Conservation (phyloP, 2,329 filamentous ascomycete species). For the Nemania sp. region DNA sequence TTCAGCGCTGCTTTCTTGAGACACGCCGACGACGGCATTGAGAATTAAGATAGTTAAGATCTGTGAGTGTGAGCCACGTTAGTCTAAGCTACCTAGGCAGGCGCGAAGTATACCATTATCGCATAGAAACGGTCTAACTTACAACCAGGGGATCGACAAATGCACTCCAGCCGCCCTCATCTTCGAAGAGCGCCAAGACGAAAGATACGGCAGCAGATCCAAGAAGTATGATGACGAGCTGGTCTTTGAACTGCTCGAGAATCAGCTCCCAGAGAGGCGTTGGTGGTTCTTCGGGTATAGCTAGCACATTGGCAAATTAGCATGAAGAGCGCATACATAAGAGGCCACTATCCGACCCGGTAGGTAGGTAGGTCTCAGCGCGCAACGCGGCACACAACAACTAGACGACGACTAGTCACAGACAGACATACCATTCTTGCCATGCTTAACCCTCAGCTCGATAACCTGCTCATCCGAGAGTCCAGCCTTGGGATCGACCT, state of each 20-base stretch:
- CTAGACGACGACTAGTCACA: not conserved
- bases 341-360: not conserved
- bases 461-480: conserved; percentile 70
- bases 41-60: conserved; percentile 97
- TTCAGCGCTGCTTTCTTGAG: conserved; percentile 97
- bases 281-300: conserved; percentile 86
- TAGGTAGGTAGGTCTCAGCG: conserved; percentile 36
- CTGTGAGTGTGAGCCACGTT: conserved; percentile 58
- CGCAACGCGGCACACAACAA: not conserved
- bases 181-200: conserved; percentile 90
- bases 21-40: conserved; percentile 96
- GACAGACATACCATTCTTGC: conserved; percentile 70
- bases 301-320: conserved; percentile 52
- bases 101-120: conserved; percentile 1
- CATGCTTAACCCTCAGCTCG: conserved; percentile 68
- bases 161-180: conserved; percentile 92
- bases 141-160: conserved; percentile 97
- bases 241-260: conserved; percentile 98
- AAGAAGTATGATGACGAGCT: conserved; percentile 94
- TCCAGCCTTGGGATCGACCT: conserved; percentile 66
- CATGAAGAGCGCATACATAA: conserved; percentile 25
- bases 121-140: conserved; percentile 57
- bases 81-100: conserved; percentile 32
- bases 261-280: conserved; percentile 97
- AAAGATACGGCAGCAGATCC: conserved; percentile 95